Evolutionary conservation across 2,329 filamentous ascomycete genomes (phyloP), one percentile per base, ranked within the genome.

Genomic region (Colletotrichum theobromicola): DNA sequence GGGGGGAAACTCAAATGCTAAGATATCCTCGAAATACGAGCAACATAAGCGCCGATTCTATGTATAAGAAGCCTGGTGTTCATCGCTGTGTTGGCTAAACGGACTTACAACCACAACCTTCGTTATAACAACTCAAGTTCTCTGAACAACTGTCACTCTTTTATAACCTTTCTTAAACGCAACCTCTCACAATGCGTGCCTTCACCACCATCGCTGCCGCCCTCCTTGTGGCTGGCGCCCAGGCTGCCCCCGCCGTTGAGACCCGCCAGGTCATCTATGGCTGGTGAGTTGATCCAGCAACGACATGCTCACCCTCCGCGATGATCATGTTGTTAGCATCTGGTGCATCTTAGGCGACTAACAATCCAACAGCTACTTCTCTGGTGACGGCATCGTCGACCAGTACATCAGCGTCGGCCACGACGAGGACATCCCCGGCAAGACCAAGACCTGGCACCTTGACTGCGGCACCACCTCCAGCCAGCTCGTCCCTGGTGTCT

Each of bases 401-500:
- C 55, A 67, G 12, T 46, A 67, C 21, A 34, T 74, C 15, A 63
- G 30, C 24, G 67, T 72, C n/a, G 72, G 72, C 26, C 53, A 58
- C 42, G 61, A 67, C 7, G 46, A 57, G 4, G 34, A 72, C 28
- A 28, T 58, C 12, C 7, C 32, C 12, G 62, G 69, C 57, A 7
- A 35, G 5, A 61, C n/a, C 34, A 72, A 72, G 37, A 67, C 42
- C 32, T 71, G n/a, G 18, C n/a, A 24, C 42, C 55, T 74, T 34
- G 55, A 74, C 62, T 72, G 68, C 34, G 62, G 62, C 12, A 72
- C 72, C 24, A 74, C 68, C 21, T 72, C 68, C 5, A 3, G 5
- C 9, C 72, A 35, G 18, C 13, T 72, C 8, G 32, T 72, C 42
- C 28, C 28, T 4, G 46, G 24, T 32, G 82, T 74, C 7, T 74